These are phyloP conservation scores for Aurinia saxatilis DNA, from an alignment of 345 rosid species.

Conservation along the genomic window DNA sequence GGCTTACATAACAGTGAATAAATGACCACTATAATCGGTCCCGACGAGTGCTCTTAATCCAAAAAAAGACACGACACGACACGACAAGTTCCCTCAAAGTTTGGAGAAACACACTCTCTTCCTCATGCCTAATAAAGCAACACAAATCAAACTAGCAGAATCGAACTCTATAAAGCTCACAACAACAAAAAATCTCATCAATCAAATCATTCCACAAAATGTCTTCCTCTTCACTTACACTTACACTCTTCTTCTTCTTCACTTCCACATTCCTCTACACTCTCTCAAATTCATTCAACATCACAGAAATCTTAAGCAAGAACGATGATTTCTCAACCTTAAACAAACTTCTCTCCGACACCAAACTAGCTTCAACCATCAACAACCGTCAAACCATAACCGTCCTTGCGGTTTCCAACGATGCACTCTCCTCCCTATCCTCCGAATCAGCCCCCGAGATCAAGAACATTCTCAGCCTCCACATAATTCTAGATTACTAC, in stretches of 20 bases:
- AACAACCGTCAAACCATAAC: slow-evolving; percentile 69
- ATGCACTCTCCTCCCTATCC: slow-evolving; percentile 47
- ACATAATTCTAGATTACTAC: slow-evolving; percentile 62
- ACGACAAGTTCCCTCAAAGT: slow-evolving; percentile 7
- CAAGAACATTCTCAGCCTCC: slow-evolving; percentile 60
- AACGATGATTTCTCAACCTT: slow-evolving; percentile 54
- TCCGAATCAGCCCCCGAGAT: slow-evolving; percentile 42
- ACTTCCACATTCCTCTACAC: slow-evolving; percentile 22
- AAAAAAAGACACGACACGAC: background rate
- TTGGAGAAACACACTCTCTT: slow-evolving; percentile 23
- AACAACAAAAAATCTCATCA: background rate
- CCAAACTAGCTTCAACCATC: slow-evolving; percentile 69
- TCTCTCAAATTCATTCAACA: slow-evolving; percentile 46
- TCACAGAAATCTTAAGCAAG: slow-evolving; percentile 52
- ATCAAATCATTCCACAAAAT: background rate
- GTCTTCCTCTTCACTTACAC: slow-evolving; percentile 17
- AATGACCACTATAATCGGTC: background rate
- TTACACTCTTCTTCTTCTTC: slow-evolving; percentile 10
- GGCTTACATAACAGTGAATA: background rate
- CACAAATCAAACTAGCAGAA: background rate
- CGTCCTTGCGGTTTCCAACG: slow-evolving; percentile 58
- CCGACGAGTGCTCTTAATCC: slow-evolving; percentile 5
- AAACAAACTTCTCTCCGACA: slow-evolving; percentile 53
- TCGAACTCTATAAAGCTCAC: slow-evolving; percentile 12
- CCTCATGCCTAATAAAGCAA: background rate